Evolutionary conservation across 2,329 filamentous ascomycete species (phyloP).

Genomic region (Cytospora piceae): DNA sequence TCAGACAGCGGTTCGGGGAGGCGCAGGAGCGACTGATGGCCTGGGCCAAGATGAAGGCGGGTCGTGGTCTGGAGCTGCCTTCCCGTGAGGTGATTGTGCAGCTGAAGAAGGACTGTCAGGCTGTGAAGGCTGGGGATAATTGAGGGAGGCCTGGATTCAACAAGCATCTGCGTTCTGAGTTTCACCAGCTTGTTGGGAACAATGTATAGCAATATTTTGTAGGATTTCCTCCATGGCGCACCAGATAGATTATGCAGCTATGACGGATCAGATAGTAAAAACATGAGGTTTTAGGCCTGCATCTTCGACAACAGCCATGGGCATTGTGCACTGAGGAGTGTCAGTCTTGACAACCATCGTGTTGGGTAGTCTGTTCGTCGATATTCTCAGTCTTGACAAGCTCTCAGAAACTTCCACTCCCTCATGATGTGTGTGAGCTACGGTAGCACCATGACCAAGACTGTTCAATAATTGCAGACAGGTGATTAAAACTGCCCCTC

Average conservation of each 20-base stretch:
- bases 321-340: too few species aligned
- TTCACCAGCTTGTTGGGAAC: not conserved
- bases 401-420: too few species aligned
- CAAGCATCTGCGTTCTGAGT: not conserved
- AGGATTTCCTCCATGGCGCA: too few species aligned
- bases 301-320: not conserved
- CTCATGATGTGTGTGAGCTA: too few species aligned
- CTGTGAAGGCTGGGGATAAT: not conserved
- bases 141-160: not conserved
- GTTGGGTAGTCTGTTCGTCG: too few species aligned
- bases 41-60: conserved; percentile 35
- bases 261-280: not conserved
- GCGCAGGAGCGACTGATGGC: conserved; percentile 35
- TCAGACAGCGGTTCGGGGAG: conserved; percentile 32
- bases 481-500: too few species aligned
- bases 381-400: too few species aligned
- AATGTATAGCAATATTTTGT: not conserved
- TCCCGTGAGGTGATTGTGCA: not conserved
- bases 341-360: too few species aligned
- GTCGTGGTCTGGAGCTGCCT: conserved; percentile 14
- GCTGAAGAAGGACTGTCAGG: conserved; percentile 16
- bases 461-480: too few species aligned
- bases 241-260: not conserved
- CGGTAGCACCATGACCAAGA: too few species aligned
- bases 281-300: not conserved